phyloP scores from a whole-genome alignment of 2,329 filamentous ascomycete genomes.

The Xylaria sp. region DNA sequence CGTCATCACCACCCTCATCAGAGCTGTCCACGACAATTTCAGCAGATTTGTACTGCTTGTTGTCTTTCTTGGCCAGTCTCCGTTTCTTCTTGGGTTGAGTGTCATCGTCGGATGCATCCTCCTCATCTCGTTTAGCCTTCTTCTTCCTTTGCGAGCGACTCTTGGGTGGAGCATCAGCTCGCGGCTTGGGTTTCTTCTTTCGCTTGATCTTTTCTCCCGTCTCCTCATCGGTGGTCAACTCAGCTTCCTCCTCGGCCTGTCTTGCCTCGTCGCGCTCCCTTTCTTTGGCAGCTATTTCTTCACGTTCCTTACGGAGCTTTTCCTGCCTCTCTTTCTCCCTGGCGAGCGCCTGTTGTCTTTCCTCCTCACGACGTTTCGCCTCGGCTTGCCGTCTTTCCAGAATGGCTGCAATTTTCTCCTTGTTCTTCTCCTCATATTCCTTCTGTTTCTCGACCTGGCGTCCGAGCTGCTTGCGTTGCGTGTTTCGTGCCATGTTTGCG shows the following conservation, averaged over 20 bases:
- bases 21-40: slow-evolving; percentile 82
- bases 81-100: slow-evolving; percentile 68
- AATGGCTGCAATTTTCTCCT: slow-evolving; percentile 82
- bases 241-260: slow-evolving; percentile 77
- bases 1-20: slow-evolving; percentile 50
- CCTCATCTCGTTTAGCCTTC: slow-evolving; percentile 59
- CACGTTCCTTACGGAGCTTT: slow-evolving; percentile 85
- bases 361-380: slow-evolving; percentile 77
- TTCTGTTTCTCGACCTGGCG: slow-evolving; percentile 82
- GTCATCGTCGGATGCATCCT: slow-evolving; percentile 55
- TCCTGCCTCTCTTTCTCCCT: slow-evolving; percentile 75
- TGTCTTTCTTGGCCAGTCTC: slow-evolving; percentile 56
- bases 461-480: slow-evolving; percentile 89
- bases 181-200: slow-evolving; percentile 66
- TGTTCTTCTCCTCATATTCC: slow-evolving; percentile 93
- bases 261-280: slow-evolving; percentile 70
- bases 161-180: slow-evolving; percentile 48
- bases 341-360: slow-evolving; percentile 69
- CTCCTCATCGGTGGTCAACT: slow-evolving; percentile 81
- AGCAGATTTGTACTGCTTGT: slow-evolving; percentile 80
- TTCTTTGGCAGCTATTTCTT: slow-evolving; percentile 78
- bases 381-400: slow-evolving; percentile 82
- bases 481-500: slow-evolving; percentile 96
- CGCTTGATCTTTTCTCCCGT: slow-evolving; percentile 82
- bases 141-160: slow-evolving; percentile 59